Percentiles rank a stretch among this genome's conserved stretches.
Evolutionary conservation across 176 grass and related monocot species (phyloP).

Genomic region (Carex myosuroides): DNA sequence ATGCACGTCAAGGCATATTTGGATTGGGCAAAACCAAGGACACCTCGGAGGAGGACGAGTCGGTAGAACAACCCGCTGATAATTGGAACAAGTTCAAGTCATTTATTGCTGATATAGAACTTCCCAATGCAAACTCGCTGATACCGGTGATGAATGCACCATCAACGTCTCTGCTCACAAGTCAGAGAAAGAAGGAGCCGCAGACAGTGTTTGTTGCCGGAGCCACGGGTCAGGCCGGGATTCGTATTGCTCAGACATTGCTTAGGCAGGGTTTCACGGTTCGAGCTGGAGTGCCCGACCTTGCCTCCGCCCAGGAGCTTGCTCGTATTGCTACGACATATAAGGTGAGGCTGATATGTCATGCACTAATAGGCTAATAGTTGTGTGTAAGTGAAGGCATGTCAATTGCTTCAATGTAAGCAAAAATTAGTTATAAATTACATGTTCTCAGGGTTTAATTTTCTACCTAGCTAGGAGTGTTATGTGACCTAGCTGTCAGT

Average conservation of each 20-base stretch:
- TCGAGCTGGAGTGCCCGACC: constrained; percentile 70
- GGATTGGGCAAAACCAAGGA: constrained; percentile 32
- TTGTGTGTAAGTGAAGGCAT: neutral
- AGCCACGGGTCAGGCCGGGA: constrained; percentile 69
- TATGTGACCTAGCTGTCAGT: neutral
- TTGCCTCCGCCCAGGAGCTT: constrained; percentile 62
- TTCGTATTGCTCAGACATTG: constrained; percentile 63
- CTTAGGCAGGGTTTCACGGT: constrained; percentile 68
- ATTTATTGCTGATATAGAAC: constrained; percentile 56
- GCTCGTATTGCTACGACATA: constrained; percentile 56
- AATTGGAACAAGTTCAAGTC: constrained; percentile 35
- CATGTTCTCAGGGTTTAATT: neutral
- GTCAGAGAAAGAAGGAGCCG: constrained; percentile 51
- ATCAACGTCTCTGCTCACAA: constrained; percentile 32
- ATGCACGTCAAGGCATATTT: constrained; percentile 32
- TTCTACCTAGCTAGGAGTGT: neutral
- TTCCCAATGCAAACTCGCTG: constrained; percentile 42
- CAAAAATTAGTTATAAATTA: neutral
- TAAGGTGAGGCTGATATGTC: constrained; percentile 13
- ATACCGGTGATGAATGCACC: constrained; percentile 45
- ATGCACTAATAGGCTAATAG: neutral
- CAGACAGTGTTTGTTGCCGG: constrained; percentile 78
- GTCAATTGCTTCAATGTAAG: neutral
- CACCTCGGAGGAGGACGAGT: constrained; percentile 24
- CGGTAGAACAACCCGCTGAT: neutral